Evolutionary conservation across 352 stramenopile species (phyloP).

Genomic region (Blastocystis sp.): DNA sequence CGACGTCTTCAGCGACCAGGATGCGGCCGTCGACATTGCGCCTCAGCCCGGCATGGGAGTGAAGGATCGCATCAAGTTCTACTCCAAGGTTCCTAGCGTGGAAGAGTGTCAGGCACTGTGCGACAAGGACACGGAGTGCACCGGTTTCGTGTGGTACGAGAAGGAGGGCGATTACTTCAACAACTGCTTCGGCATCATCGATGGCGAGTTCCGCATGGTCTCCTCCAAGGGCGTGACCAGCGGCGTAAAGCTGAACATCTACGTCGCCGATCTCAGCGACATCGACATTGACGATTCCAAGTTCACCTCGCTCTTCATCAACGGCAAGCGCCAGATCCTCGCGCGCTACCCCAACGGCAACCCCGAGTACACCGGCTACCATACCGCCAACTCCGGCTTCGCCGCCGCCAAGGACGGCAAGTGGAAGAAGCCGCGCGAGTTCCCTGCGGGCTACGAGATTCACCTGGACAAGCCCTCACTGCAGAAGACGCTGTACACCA

Average conservation of each 20-base stretch:
- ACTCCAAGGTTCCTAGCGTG: background rate
- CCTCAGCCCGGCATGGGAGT: constrained; percentile 9
- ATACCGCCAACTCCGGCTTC: constrained; percentile 49
- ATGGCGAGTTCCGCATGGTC: constrained; percentile 30
- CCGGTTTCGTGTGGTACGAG: constrained; percentile 47
- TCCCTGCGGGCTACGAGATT: constrained; percentile 45
- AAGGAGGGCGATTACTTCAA: constrained; percentile 63
- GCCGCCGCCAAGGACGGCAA: background rate
- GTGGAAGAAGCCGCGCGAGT: constrained; percentile 33
- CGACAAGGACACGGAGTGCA: constrained; percentile 57
- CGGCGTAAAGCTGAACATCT: constrained; percentile 69
- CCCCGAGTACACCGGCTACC: constrained; percentile 53
- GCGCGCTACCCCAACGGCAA: constrained; percentile 68
- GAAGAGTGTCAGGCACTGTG: constrained; percentile 57
- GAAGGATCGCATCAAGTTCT: constrained; percentile 38
- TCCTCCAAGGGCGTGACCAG: background rate
- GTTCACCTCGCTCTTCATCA: constrained; percentile 58
- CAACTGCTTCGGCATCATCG: constrained; percentile 62
- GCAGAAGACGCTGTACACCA: constrained; percentile 54
- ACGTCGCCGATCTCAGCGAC: constrained; percentile 48
- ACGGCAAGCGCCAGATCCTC: constrained; percentile 62
- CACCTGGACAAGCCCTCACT: constrained; percentile 57
- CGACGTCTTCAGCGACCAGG: constrained; percentile 40
- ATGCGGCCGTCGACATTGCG: constrained; percentile 32
- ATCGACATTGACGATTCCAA: constrained; percentile 31